Percentiles rank a stretch among this genome's conserved stretches.
Conservation (phyloP, 768 basidiomycete genomes). For the Boletus rex-veris region DNA sequence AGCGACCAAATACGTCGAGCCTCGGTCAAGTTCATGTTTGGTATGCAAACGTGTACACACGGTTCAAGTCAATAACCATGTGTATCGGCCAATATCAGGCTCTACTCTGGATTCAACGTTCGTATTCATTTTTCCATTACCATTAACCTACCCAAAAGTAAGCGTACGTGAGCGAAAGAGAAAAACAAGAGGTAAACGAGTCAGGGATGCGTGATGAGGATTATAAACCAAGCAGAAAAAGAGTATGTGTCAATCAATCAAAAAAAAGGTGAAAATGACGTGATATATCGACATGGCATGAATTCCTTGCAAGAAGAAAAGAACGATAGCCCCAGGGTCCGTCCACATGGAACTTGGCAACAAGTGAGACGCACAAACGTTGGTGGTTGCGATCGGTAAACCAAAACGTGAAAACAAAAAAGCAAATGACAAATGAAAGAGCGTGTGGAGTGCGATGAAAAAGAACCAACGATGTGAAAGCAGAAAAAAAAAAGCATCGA, state of each 20-base stretch:
- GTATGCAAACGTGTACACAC: too few relatives aligned
- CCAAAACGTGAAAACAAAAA: neutral
- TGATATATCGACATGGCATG: constrained; percentile 11
- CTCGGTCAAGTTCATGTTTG: too few relatives aligned
- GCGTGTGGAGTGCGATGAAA: neutral
- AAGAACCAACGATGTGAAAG: neutral
- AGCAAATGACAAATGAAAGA: constrained; percentile 2
- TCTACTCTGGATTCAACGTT: too few relatives aligned
- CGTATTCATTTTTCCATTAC: neutral
- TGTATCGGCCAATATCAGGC: too few relatives aligned
- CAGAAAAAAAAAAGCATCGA: neutral
- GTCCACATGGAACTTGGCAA: neutral
- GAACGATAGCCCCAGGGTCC: neutral
- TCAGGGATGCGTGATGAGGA: neutral
- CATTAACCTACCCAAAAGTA: constrained; percentile 2
- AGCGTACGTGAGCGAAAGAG: neutral
- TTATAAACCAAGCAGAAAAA: neutral
- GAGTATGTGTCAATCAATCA: neutral
- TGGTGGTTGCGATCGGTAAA: neutral
- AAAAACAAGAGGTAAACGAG: too few relatives aligned
- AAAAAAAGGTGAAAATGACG: neutral
- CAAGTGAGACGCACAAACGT: neutral
- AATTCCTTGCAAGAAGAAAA: constrained; percentile 13
- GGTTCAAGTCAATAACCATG: too few relatives aligned
- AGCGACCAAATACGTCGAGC: too few relatives aligned